phyloP scores from a whole-genome alignment of 164 flowering plant genomes.

The Pachysandra terminalis region DNA sequence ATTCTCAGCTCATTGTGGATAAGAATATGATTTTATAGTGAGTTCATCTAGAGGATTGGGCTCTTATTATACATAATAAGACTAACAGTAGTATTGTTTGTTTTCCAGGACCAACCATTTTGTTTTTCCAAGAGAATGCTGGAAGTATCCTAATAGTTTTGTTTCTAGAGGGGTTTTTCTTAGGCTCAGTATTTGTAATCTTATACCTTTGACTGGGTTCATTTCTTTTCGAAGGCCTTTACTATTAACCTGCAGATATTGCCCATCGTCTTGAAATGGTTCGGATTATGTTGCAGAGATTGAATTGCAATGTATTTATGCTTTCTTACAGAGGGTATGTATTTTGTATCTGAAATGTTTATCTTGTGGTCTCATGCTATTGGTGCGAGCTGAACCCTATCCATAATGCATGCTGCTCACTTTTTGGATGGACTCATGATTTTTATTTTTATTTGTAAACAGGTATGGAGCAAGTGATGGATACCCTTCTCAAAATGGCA shows the following conservation, averaged over 20 bases:
- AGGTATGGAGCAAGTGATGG: slow-evolving; percentile 99
- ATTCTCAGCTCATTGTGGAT: background rate
- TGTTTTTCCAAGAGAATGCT: slow-evolving; percentile 99
- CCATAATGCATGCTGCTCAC: background rate
- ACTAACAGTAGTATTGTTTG: slow-evolving; percentile 4
- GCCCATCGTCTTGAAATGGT: slow-evolving; percentile 99
- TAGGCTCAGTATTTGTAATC: background rate
- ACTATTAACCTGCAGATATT: slow-evolving; percentile 63
- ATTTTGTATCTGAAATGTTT: background rate
- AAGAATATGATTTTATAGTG: background rate
- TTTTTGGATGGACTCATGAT: background rate
- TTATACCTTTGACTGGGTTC: background rate
- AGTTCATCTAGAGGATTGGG: background rate
- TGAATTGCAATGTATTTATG: slow-evolving; percentile 99
- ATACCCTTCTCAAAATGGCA: slow-evolving; percentile 91
- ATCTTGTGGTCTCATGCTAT: background rate
- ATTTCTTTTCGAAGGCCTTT: slow-evolving; percentile 37
- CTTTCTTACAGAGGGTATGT: slow-evolving; percentile 96
- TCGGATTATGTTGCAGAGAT: slow-evolving; percentile 76
- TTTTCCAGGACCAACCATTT: slow-evolving; percentile 93
- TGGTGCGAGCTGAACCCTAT: background rate
- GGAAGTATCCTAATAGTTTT: slow-evolving; percentile 83
- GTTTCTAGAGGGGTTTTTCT: background rate
- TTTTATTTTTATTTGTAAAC: slow-evolving; percentile 12
- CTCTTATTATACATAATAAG: background rate